phyloP scores from a whole-genome alignment of 768 basidiomycete species.

The Termitomyces heimii region DNA sequence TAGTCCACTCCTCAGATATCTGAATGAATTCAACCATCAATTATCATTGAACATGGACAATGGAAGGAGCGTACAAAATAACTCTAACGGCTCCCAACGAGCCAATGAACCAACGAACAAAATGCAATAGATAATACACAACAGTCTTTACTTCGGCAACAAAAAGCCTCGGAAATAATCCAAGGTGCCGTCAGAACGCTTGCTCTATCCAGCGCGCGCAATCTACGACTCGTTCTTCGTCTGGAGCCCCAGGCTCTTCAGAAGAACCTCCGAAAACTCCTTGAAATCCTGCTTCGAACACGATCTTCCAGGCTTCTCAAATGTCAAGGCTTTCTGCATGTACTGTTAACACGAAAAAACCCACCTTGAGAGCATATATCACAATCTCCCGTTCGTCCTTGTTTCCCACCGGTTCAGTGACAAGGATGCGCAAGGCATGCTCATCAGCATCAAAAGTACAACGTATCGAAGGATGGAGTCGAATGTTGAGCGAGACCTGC shows the following conservation, averaged over 20 bases:
- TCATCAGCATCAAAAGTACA: conserved; percentile 55
- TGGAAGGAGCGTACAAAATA: not conserved
- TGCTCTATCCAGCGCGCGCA: not conserved
- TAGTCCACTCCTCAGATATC: not conserved
- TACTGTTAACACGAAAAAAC: not conserved
- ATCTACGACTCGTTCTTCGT: not conserved
- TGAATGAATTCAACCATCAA: too few relatives aligned
- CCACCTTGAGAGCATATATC: conserved; percentile 62
- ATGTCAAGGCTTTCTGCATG: conserved; percentile 7
- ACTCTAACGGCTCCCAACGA: not conserved
- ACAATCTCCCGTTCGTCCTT: conserved; percentile 36
- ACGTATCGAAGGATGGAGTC: conserved; percentile 46
- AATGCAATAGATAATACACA: not conserved
- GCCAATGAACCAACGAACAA: not conserved
- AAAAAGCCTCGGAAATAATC: not conserved
- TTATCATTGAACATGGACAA: not conserved
- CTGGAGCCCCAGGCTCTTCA: conserved; percentile 30
- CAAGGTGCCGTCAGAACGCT: not conserved
- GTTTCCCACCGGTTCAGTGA: conserved; percentile 39
- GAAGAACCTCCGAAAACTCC: conserved; percentile 41
- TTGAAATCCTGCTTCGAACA: conserved; percentile 50
- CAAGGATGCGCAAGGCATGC: conserved; percentile 45
- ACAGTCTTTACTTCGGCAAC: not conserved
- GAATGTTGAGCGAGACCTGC: conserved; percentile 66
- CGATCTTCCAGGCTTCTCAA: conserved; percentile 33